Percentiles rank a stretch among this genome's conserved stretches.
These are phyloP conservation scores for Terana coerulea DNA, from an alignment of 768 basidiomycete species.

Conservation along the genomic window DNA sequence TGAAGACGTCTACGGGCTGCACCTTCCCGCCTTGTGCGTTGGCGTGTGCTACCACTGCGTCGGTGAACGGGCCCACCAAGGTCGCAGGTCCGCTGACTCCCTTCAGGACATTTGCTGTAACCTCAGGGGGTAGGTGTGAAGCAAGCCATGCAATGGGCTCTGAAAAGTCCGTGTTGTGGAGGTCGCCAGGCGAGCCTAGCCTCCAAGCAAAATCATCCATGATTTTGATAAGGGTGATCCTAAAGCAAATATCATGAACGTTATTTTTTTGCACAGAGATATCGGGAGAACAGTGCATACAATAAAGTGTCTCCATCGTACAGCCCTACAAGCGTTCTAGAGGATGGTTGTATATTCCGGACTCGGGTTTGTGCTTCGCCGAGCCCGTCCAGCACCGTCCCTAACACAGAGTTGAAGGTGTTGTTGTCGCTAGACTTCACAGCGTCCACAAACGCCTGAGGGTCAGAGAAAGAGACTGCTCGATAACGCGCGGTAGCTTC, in stretches of 20 bases:
- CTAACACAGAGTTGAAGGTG: not conserved
- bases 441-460: not conserved
- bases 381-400: not conserved
- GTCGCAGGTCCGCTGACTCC: not conserved
- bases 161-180: not conserved
- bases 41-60: slow-evolving; percentile 4
- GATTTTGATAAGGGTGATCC: not conserved
- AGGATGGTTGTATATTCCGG: not conserved
- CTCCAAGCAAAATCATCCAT: not conserved
- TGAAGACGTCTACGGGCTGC: not conserved
- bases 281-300: not conserved
- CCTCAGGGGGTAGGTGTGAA: not conserved
- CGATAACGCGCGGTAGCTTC: no score
- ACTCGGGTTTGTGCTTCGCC: not conserved
- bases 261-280: not conserved
- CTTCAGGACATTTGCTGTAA: not conserved
- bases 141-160: not conserved
- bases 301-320: not conserved
- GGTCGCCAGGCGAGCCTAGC: not conserved
- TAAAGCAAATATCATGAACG: not conserved
- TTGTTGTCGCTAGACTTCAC: not conserved
- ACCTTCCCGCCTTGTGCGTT: not conserved
- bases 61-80: slow-evolving; percentile 8
- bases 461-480: no score
- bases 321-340: not conserved